Percentiles rank a stretch among this genome's conserved stretches.
These are phyloP conservation scores for Penicillium expansum DNA, from an alignment of 2,329 filamentous ascomycete genomes.

Conservation along the genomic window DNA sequence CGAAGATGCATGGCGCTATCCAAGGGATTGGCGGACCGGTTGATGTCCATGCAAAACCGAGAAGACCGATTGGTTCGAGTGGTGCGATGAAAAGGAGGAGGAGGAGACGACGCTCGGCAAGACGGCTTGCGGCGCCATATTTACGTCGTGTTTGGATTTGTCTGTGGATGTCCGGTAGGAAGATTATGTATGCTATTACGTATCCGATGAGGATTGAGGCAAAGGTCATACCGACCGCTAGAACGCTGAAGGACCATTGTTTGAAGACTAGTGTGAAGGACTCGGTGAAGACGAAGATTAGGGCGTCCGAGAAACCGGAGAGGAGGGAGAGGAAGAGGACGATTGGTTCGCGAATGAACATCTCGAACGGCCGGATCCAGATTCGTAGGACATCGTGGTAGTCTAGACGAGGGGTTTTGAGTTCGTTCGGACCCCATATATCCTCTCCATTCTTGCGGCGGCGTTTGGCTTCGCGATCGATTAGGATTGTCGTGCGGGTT, in stretches of 20 bases:
- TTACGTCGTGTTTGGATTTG: constrained; percentile 39
- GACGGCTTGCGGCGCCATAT: constrained; percentile 47
- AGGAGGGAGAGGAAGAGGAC: constrained; percentile 68
- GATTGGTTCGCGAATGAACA: constrained; percentile 73
- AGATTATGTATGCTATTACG: constrained; percentile 58
- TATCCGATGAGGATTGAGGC: constrained; percentile 66
- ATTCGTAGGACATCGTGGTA: constrained; percentile 39
- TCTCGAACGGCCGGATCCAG: constrained; percentile 65
- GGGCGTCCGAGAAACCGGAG: constrained; percentile 68
- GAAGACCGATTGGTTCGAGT: constrained; percentile 55
- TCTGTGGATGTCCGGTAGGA: constrained; percentile 53
- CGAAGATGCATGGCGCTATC: constrained; percentile 66
- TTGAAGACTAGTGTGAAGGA: constrained; percentile 66
- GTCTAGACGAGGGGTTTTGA: constrained; percentile 50
- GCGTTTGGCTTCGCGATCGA: constrained; percentile 59
- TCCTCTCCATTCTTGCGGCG: constrained; percentile 54
- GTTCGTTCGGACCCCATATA: constrained; percentile 64
- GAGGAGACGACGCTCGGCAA: constrained; percentile 64
- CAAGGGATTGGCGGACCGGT: constrained; percentile 63
- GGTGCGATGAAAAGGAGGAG: constrained; percentile 62
- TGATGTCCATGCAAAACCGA: constrained; percentile 68
- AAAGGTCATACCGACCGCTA: constrained; percentile 60
- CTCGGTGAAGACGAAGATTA: constrained; percentile 77
- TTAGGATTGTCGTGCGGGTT: constrained; percentile 55
- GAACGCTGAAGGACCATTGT: constrained; percentile 61